phyloP scores from a whole-genome alignment of 2,329 filamentous ascomycete genomes.

The Huntiella moniliformis region DNA sequence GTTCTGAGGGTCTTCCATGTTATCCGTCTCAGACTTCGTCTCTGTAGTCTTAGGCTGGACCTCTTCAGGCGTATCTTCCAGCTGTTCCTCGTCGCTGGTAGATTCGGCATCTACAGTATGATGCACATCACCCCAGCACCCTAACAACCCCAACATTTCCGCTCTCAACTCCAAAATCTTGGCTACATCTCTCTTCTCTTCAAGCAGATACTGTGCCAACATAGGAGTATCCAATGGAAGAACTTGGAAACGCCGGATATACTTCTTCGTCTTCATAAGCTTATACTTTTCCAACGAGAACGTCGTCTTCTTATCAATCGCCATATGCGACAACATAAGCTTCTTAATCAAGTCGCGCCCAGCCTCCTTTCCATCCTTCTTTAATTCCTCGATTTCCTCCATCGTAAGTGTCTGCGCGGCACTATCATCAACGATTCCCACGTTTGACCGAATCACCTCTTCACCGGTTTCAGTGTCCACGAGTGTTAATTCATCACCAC shows the following conservation, averaged over 20 bases:
- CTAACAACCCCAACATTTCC: conserved; percentile 62
- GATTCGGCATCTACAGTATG: conserved; percentile 25
- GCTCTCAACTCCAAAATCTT: conserved; percentile 75
- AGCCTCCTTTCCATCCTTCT: conserved; percentile 54
- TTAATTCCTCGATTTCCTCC: conserved; percentile 56
- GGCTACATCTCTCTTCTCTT: conserved; percentile 53
- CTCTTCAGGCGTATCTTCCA: conserved; percentile 11
- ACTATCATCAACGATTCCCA: conserved; percentile 39
- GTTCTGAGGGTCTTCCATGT: conserved; percentile 12
- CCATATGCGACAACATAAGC: conserved; percentile 73
- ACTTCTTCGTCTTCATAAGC: conserved; percentile 83
- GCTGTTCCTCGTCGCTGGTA: conserved; percentile 19
- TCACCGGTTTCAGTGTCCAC: conserved; percentile 23
- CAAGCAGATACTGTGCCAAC: conserved; percentile 57
- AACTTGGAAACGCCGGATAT: conserved; percentile 70
- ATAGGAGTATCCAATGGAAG: conserved; percentile 64
- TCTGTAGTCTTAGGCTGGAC: conserved; percentile 7
- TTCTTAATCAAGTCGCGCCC: conserved; percentile 87
- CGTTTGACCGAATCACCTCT: conserved; percentile 34
- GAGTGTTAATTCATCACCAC: conserved; percentile 25
- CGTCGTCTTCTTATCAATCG: conserved; percentile 80
- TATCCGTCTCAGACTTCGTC: conserved; percentile 3
- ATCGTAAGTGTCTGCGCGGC: conserved; percentile 60
- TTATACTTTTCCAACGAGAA: conserved; percentile 95
- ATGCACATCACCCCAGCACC: conserved; percentile 82